These are phyloP conservation scores for Penicillium oxalicum DNA, from an alignment of 2,329 filamentous ascomycete genomes.

Conservation along the genomic window DNA sequence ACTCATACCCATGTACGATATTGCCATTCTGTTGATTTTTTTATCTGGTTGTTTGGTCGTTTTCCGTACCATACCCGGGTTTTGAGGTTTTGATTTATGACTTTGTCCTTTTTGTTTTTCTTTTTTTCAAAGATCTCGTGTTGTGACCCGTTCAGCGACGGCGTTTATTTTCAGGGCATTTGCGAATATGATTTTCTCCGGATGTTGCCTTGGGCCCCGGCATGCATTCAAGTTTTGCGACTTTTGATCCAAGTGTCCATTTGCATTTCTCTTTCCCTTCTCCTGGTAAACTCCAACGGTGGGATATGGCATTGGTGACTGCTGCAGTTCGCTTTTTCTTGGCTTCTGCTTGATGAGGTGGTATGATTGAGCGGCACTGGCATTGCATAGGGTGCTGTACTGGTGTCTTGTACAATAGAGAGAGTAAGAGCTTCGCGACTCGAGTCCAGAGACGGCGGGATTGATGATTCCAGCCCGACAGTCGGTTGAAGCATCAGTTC, in stretches of 20 bases:
- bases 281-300: background rate
- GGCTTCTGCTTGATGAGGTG: no score
- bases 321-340: no score
- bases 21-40: background rate
- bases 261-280: background rate
- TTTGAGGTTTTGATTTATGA: background rate
- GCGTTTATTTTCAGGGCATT: conserved; percentile 3
- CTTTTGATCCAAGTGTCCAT: background rate
- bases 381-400: no score
- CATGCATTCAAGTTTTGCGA: background rate
- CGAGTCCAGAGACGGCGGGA: no score
- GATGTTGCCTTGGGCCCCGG: background rate
- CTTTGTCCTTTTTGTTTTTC: background rate
- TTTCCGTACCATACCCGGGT: no score
- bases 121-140: background rate
- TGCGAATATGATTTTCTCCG: background rate
- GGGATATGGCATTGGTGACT: no score
- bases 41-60: background rate
- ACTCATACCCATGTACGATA: no score
- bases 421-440: no score
- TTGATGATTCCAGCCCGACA: no score
- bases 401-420: no score
- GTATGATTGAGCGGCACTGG: no score
- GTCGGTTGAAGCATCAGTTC: no score
- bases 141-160: conserved; percentile 7